A percentile compares a stretch with the other conserved stretches of the same genome.
These are phyloP conservation scores for Flaveria ramosissima DNA, from an alignment of 129 eudicot genomes.

Conservation along the genomic window DNA sequence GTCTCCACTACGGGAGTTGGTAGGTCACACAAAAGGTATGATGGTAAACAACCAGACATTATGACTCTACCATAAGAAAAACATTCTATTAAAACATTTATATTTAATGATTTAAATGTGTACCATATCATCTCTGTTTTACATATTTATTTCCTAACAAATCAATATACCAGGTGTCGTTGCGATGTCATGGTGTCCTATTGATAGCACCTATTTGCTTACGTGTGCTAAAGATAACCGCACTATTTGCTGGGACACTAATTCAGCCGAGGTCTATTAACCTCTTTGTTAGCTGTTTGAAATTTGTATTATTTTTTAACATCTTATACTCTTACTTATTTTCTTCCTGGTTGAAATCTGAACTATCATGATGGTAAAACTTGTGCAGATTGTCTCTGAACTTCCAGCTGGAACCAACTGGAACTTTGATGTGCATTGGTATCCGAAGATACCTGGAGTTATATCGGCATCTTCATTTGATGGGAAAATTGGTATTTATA, in stretches of 20 bases:
- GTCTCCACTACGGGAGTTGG: slow-evolving; percentile 83
- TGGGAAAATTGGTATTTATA: slow-evolving; percentile 86
- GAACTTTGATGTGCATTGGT: slow-evolving; percentile 96
- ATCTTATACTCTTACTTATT: neutral
- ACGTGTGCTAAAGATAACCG: slow-evolving; percentile 98
- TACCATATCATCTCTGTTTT: slow-evolving; percentile 7
- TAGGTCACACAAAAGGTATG: slow-evolving; percentile 93
- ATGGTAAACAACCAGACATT: neutral
- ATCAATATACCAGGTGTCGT: slow-evolving; percentile 68
- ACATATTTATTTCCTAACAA: slow-evolving; percentile 4
- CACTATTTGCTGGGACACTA: slow-evolving; percentile 93
- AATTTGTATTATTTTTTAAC: neutral
- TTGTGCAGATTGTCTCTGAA: slow-evolving; percentile 81
- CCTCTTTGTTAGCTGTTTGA: slow-evolving; percentile 12
- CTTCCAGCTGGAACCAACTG: slow-evolving; percentile 93
- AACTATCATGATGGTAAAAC: slow-evolving; percentile 16
- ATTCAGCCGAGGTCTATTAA: slow-evolving; percentile 71
- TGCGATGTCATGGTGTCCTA: slow-evolving; percentile 99
- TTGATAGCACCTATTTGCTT: slow-evolving; percentile 89
- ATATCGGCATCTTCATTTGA: slow-evolving; percentile 96
- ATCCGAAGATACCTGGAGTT: slow-evolving; percentile 84
- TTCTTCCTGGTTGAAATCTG: neutral
- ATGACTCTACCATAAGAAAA: neutral
- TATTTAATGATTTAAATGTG: neutral
- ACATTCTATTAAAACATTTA: neutral